Evolutionary conservation across 805 yeast genomes (phyloP).

Genomic region (Ogataea populi-albae): DNA sequence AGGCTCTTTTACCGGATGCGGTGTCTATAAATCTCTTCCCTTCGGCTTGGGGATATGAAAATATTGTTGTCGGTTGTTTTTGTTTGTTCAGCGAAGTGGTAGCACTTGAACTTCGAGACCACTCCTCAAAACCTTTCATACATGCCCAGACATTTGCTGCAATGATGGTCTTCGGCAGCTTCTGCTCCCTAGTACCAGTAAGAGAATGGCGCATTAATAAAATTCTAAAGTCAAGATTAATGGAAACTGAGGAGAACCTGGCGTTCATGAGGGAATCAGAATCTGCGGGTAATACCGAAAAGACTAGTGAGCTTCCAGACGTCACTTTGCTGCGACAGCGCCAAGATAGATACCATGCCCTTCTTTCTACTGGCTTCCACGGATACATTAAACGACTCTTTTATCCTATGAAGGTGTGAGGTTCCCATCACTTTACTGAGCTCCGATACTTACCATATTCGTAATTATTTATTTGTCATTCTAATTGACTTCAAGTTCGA

Average conservation of each 20-base stretch:
- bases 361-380: constrained; percentile 10
- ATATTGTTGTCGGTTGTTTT: constrained; percentile 28
- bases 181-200: constrained; percentile 41
- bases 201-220: constrained; percentile 51
- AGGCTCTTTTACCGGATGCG: constrained; percentile 30
- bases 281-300: not conserved
- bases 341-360: constrained; percentile 14
- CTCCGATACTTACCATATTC: too few relatives aligned
- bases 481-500: constrained; percentile 17
- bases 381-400: constrained; percentile 21
- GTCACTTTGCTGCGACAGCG: constrained; percentile 4
- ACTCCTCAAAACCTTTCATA: constrained; percentile 41
- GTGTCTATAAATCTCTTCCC: constrained; percentile 27
- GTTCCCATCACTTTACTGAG: too few relatives aligned
- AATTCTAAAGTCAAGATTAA: constrained; percentile 26
- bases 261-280: not conserved
- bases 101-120: constrained; percentile 26
- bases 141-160: constrained; percentile 64
- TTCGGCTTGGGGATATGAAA: constrained; percentile 29
- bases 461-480: too few relatives aligned
- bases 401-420: constrained; percentile 24
- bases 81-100: constrained; percentile 30
- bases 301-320: constrained; percentile 1
- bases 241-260: constrained; percentile 8
- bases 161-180: constrained; percentile 40